A percentile compares a stretch with the other conserved stretches of the same genome.
Evolutionary conservation across 768 basidiomycete genomes (phyloP).

Genomic region (Calocybe gangraenosa): DNA sequence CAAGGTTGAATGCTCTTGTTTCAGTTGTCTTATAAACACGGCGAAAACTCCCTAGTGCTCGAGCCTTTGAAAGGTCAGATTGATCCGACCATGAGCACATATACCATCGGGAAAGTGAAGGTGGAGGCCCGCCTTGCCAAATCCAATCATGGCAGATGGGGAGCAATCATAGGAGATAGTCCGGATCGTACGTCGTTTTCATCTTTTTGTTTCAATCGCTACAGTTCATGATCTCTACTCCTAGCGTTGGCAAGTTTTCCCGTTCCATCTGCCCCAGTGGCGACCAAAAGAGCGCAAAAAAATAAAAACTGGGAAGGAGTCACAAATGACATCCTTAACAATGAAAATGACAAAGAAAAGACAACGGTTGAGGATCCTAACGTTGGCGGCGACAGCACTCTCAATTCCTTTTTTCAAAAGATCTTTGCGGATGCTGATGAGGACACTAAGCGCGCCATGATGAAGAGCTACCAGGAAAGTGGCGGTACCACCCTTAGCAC

Average conservation of each 20-base stretch:
- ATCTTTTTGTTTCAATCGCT: neutral
- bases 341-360: conserved; percentile 60
- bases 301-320: conserved; percentile 91
- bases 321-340: conserved; percentile 55
- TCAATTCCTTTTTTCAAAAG: conserved; percentile 90
- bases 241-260: conserved; percentile 28
- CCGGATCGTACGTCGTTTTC: conserved; percentile 59
- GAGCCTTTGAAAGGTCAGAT: conserved; percentile 85
- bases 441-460: conserved; percentile 90
- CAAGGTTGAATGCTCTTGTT: neutral
- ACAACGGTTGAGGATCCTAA: conserved; percentile 78
- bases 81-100: conserved; percentile 55
- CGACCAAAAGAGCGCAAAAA: conserved; percentile 27
- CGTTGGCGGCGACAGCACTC: conserved; percentile 79
- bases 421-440: conserved; percentile 89
- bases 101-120: conserved; percentile 79
- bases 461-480: conserved; percentile 95
- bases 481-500: conserved; percentile 95
- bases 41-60: conserved; percentile 65
- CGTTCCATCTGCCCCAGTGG: conserved; percentile 24
- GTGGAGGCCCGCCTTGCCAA: conserved; percentile 82
- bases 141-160: conserved; percentile 67
- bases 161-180: conserved; percentile 64
- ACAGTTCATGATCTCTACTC: conserved; percentile 2
- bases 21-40: conserved; percentile 60